A percentile compares a stretch with the other conserved stretches of the same genome.
Conservation (phyloP, 2,329 filamentous ascomycete species). For the Didymella keratinophila region DNA sequence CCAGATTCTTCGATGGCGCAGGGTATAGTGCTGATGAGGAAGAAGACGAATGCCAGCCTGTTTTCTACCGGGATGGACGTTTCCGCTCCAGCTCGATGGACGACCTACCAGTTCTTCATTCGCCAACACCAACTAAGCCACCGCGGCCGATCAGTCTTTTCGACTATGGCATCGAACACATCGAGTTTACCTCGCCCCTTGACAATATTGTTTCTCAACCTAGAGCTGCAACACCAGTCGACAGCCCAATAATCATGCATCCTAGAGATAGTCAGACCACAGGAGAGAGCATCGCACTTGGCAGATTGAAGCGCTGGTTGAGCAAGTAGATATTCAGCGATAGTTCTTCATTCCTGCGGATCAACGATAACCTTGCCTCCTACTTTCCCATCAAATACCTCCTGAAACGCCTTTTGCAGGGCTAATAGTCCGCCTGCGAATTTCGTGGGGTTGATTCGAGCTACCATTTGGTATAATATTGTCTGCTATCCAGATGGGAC, state of each 20-base stretch:
- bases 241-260: neutral
- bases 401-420: neutral
- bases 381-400: neutral
- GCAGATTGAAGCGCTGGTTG: slow-evolving; percentile 3
- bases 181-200: slow-evolving; percentile 9
- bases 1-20: slow-evolving; percentile 7
- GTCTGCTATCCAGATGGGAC: too few species aligned
- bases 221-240: neutral
- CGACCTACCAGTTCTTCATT: neutral
- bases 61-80: too few species aligned
- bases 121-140: neutral
- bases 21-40: neutral
- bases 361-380: neutral
- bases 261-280: neutral
- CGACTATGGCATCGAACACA: slow-evolving; percentile 7
- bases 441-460: neutral
- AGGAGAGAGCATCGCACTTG: neutral
- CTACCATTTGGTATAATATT: too few species aligned
- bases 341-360: neutral
- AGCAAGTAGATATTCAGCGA: neutral
- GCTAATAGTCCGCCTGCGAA: neutral
- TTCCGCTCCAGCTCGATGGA: slow-evolving; percentile 3
- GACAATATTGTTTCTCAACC: neutral
- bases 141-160: neutral
- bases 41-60: neutral